Evolutionary conservation across 495 filamentous ascomycete genomes (phyloP).

Genomic region (Podospora pseudocomata): DNA sequence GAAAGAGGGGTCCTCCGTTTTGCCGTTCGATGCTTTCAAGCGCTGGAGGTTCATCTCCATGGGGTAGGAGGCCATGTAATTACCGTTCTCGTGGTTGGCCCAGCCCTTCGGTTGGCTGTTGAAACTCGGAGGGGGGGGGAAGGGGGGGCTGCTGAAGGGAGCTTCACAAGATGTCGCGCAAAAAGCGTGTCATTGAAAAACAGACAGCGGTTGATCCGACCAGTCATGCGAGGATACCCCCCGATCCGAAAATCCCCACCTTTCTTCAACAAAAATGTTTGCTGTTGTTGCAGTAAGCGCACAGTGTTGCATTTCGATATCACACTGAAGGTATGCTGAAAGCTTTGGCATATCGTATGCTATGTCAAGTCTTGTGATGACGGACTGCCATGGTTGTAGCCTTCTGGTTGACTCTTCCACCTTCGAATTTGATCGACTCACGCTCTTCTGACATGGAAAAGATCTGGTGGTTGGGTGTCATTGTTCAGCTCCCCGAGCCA

Average conservation of each 20-base stretch:
- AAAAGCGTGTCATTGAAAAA: conserved; percentile 7
- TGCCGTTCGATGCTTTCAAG: background rate
- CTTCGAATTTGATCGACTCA: background rate
- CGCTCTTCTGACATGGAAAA: background rate
- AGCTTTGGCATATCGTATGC: no score
- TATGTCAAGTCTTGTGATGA: background rate
- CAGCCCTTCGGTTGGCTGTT: conserved; percentile 4
- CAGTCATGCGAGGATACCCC: conserved; percentile 17
- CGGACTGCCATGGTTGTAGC: background rate
- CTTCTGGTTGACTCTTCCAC: background rate
- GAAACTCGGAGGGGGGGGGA: background rate
- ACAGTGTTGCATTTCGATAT: background rate
- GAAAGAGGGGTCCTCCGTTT: background rate
- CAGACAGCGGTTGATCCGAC: conserved; percentile 15
- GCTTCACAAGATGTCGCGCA: background rate
- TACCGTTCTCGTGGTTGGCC: background rate
- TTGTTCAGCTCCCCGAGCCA: background rate
- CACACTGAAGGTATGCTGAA: background rate
- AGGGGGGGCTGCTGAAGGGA: background rate
- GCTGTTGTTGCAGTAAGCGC: conserved; percentile 4
- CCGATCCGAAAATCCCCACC: conserved; percentile 2
- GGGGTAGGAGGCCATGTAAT: background rate
- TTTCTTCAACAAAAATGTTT: conserved; percentile 9
- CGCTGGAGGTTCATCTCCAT: background rate
- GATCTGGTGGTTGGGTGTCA: conserved; percentile 4